Evolutionary conservation across 164 flowering plant species (phyloP).

Genomic region (Tinospora cordifolia): DNA sequence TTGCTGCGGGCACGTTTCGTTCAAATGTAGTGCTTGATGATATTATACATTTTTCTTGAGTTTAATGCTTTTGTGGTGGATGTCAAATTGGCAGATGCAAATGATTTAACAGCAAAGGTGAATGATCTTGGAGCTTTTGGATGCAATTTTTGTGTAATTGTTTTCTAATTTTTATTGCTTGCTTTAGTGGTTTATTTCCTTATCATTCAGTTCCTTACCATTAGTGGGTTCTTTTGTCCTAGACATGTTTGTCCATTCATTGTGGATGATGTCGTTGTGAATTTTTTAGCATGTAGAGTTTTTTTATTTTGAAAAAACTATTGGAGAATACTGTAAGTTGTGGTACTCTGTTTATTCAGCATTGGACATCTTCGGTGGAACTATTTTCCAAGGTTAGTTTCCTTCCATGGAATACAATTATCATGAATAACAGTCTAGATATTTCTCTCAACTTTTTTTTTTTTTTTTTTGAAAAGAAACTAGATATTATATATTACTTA

Average conservation of each 20-base stretch:
- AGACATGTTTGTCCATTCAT: background rate
- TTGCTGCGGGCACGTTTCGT: conserved; percentile 58
- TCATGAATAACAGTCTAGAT: background rate
- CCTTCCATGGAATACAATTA: conserved; percentile 1
- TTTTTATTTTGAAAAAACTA: conserved; percentile 50
- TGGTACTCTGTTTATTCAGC: conserved; percentile 45
- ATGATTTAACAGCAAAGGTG: conserved; percentile 66
- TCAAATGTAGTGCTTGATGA: conserved; percentile 50
- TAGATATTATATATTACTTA: too few species aligned
- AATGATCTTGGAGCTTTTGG: background rate
- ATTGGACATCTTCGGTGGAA: conserved; percentile 61
- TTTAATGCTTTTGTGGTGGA: conserved; percentile 32
- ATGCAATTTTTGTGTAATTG: background rate
- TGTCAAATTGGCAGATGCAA: conserved; percentile 34
- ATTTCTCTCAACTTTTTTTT: conserved; percentile 13
- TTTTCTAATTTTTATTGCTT: background rate
- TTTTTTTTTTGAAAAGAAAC: too few species aligned
- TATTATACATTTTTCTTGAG: conserved; percentile 46
- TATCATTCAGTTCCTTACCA: background rate
- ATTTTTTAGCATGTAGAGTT: conserved; percentile 44
- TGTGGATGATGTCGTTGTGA: background rate
- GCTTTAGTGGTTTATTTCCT: background rate
- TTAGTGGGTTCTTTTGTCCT: background rate
- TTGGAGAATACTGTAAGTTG: conserved; percentile 43
- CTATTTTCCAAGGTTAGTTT: conserved; percentile 62